Evolutionary conservation across 495 filamentous ascomycete species (phyloP), one percentile per base, ranked within the genome.

Genomic region (Aeminium ludgeri): DNA sequence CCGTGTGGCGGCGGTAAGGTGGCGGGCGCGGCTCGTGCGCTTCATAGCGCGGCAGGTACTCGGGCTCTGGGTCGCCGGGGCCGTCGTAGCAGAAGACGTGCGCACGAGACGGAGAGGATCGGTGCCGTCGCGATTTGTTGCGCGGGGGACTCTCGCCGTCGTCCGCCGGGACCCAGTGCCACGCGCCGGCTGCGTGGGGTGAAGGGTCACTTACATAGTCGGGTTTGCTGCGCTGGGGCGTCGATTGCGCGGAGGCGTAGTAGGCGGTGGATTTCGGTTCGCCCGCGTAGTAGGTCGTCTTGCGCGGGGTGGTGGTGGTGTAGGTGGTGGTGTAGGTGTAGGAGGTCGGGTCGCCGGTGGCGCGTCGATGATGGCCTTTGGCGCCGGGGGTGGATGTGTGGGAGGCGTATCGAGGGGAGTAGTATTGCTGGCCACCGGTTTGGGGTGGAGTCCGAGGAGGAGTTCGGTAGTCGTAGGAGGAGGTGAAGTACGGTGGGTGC

Each of bases 191-290:
- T 15, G 49, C 45, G 36, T 52, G 50, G 43, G 28, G 51, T 53
- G 50, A 53, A 49, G 52, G 55, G 53, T 46, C 39, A 59, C 58
- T 61, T 61, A 61, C 59, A 59, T 58, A 55, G 45, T 61, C 57
- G 55, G 53, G 39, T 20, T 53, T 55, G n/a, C n/a, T n/a, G 27
- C 57, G 59, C 53, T 55, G 57, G 13, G 55, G 53, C 30, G 57
- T 55, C 12, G 52, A 34, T 17, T 57, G 54, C 36, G 49, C 48
- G 8, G 54, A 48, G 17, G 51, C 36, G 33, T 54, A 52, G 51
- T 57, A 50, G 37, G 50, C 40, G 28, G 7, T n/a, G 28, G 7
- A 7, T 30, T 27, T 20, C 43, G 59, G 46, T 12, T 33, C 32
- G 10, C 10, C n/a, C n/a, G 41, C 30, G 40, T 50, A 54, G 25